Conservation (phyloP, 495 filamentous ascomycete genomes). For the Hyphodiscus hymeniophilus region DNA sequence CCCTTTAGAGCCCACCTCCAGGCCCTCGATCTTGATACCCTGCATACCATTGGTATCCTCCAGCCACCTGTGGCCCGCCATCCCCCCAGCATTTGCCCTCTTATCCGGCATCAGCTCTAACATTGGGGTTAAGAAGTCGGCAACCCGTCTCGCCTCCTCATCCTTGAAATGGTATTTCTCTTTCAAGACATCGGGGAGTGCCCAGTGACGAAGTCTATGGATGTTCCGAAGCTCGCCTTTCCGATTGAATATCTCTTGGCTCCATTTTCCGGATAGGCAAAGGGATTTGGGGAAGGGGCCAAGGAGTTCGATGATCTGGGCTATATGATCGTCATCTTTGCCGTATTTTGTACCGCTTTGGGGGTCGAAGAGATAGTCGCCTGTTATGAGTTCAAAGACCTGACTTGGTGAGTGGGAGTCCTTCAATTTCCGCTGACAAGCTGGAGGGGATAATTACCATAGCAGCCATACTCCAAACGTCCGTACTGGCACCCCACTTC, state of each 20-base stretch:
- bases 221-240: constrained; percentile 98
- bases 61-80: constrained; percentile 77
- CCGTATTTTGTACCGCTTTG: constrained; percentile 99
- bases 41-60: constrained; percentile 84
- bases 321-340: constrained; percentile 99
- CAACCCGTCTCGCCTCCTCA: constrained; percentile 67
- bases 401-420: constrained; percentile 25
- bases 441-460: constrained; percentile 59
- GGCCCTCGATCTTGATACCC: constrained; percentile 55
- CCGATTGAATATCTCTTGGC: constrained; percentile 96
- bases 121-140: constrained; percentile 88
- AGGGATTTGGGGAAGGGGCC: constrained; percentile 89
- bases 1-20: constrained; percentile 71
- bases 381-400: constrained; percentile 97
- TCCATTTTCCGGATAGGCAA: constrained; percentile 90
- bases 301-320: constrained; percentile 96
- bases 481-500: constrained; percentile 97
- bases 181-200: constrained; percentile 81
- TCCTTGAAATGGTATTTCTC: constrained; percentile 95
- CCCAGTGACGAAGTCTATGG: constrained; percentile 94
- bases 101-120: constrained; percentile 79
- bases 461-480: constrained; percentile 99
- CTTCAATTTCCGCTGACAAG: neutral
- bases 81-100: constrained; percentile 91
- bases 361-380: constrained; percentile 97